Percentiles rank a stretch among this genome's conserved stretches.
These are phyloP conservation scores for Pyrrhoderma noxium DNA, from an alignment of 1,284 basidiomycete species.

Conservation along the genomic window DNA sequence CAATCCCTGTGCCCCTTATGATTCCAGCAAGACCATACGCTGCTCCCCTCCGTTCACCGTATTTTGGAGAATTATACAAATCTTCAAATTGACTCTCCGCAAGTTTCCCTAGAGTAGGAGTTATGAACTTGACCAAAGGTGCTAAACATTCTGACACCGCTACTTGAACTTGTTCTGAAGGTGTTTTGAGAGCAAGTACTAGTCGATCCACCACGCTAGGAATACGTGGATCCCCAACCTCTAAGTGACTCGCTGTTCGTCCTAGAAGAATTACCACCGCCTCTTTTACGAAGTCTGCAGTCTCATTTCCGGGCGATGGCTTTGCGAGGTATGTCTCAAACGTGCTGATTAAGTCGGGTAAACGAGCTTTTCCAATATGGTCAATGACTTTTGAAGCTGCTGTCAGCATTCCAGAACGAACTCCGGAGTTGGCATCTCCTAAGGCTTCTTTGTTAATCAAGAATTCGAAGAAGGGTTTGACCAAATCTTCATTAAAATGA, in stretches of 20 bases:
- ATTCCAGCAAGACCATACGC: constrained; percentile 95
- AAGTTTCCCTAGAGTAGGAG: constrained; percentile 55
- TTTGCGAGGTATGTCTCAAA: constrained; percentile 76
- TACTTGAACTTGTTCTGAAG: constrained; percentile 93
- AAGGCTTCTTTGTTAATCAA: constrained; percentile 81
- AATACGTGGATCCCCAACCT: constrained; percentile 68
- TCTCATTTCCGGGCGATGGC: constrained; percentile 57
- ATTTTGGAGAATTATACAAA: constrained; percentile 74
- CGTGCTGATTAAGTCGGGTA: constrained; percentile 73
- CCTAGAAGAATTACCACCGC: constrained; percentile 94
- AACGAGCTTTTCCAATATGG: constrained; percentile 66
- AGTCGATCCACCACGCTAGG: constrained; percentile 86
- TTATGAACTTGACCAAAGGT: constrained; percentile 75
- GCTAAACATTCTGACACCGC: constrained; percentile 94
- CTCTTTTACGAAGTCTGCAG: constrained; percentile 86
- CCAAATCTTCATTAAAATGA: constrained; percentile 54
- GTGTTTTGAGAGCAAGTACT: constrained; percentile 88
- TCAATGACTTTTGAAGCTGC: constrained; percentile 85
- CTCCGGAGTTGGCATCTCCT: constrained; percentile 79
- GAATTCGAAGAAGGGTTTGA: constrained; percentile 84
- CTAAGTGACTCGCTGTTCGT: constrained; percentile 85
- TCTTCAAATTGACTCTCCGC: constrained; percentile 75
- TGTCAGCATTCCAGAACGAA: constrained; percentile 81
- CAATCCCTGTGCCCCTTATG: constrained; percentile 84
- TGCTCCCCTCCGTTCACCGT: constrained; percentile 88